These are phyloP conservation scores for Leishmania braziliensis DNA, from an alignment of 208 protist species.

Conservation along the genomic window DNA sequence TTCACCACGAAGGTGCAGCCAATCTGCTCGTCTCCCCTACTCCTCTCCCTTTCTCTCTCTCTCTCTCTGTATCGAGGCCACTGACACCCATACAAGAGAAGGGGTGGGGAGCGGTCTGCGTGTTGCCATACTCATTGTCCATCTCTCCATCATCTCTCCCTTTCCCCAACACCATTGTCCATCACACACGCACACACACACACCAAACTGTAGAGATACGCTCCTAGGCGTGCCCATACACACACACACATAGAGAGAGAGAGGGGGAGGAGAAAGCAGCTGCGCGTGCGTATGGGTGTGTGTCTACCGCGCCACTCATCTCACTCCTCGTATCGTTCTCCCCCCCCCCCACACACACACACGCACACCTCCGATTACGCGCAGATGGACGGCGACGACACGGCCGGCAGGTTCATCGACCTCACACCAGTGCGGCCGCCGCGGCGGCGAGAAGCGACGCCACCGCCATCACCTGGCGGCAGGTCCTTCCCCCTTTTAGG, in stretches of 20 bases:
- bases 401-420: slow-evolving; percentile 35
- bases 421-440: slow-evolving; percentile 59
- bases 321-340: background rate
- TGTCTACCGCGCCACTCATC: background rate
- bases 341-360: background rate
- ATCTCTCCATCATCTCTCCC: background rate
- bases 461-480: background rate
- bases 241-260: background rate
- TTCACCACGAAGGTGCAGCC: background rate
- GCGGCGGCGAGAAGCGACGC: slow-evolving; percentile 26
- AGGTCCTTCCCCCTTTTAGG: background rate
- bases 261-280: background rate
- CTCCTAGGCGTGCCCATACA: too few species aligned
- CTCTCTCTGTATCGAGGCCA: background rate
- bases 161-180: background rate
- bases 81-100: too few species aligned
- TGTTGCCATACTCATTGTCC: background rate
- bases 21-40: background rate
- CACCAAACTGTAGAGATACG: background rate
- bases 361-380: background rate
- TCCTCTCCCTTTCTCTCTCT: background rate
- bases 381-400: slow-evolving; percentile 45
- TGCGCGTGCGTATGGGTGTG: background rate
- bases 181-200: background rate
- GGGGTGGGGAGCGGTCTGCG: background rate